A percentile compares a stretch with the other conserved stretches of the same genome.
Conservation (phyloP, 78 protist genomes). For the Dictyostelium capitatum region DNA sequence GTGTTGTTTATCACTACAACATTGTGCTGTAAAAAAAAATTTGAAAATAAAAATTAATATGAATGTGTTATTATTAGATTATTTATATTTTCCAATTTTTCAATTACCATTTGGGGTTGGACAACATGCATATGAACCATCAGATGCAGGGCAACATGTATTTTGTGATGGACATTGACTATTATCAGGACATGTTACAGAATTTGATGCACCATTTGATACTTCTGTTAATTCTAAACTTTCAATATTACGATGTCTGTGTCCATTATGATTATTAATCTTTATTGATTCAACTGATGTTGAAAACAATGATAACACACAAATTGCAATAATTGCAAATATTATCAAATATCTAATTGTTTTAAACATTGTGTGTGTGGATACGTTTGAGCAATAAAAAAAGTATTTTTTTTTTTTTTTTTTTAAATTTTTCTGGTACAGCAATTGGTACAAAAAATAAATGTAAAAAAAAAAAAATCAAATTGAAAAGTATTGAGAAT, state of each 20-base stretch:
- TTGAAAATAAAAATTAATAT: not conserved
- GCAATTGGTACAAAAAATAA: no score
- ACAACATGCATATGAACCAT: constrained; percentile 54
- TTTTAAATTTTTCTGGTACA: no score
- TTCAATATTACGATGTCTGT: not conserved
- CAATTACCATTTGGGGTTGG: not conserved
- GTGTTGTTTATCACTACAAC: constrained; percentile 12
- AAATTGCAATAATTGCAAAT: not conserved
- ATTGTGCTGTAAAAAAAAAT: no score
- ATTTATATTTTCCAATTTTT: no score
- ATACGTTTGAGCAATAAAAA: no score
- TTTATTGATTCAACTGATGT: not conserved
- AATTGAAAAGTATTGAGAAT: no score
- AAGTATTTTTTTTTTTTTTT: no score
- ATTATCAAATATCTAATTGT: not conserved
- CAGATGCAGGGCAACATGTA: constrained; percentile 33
- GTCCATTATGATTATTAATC: not conserved
- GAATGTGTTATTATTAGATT: no score
- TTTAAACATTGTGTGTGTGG: no score
- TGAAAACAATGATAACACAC: not conserved
- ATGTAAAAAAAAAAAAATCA: no score
- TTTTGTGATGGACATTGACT: not conserved
- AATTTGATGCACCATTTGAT: not conserved
- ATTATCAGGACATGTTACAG: constrained; percentile 38
- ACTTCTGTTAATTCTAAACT: not conserved